phyloP scores from a whole-genome alignment of 345 rosid genomes.

The Gossypium australe region DNA sequence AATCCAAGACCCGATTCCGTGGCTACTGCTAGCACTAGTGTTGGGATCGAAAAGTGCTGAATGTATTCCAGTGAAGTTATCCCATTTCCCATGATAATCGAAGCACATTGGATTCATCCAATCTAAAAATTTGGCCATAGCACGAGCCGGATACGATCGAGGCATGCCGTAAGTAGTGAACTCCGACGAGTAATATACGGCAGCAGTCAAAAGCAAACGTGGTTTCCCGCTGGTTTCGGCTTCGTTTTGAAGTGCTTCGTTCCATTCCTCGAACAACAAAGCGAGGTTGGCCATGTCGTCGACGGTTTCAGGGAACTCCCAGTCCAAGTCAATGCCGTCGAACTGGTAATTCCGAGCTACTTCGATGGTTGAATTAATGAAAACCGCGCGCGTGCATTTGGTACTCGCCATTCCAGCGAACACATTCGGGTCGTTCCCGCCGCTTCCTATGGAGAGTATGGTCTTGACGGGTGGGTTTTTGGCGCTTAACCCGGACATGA shows the following conservation, averaged over 20 bases:
- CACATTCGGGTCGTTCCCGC: neutral
- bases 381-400: slow-evolving; percentile 18
- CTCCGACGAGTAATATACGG: slow-evolving; percentile 31
- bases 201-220: slow-evolving; percentile 35
- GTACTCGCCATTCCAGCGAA: slow-evolving; percentile 28
- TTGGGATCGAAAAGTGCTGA: slow-evolving; percentile 27
- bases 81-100: slow-evolving; percentile 43
- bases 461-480: slow-evolving; percentile 26
- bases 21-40: slow-evolving; percentile 23
- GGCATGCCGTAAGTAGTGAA: neutral
- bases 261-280: slow-evolving; percentile 21
- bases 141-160: slow-evolving; percentile 25
- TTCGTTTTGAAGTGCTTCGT: slow-evolving; percentile 22
- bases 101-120: slow-evolving; percentile 43
- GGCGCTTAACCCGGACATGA: neutral
- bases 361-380: slow-evolving; percentile 34
- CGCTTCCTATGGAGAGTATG: slow-evolving; percentile 42
- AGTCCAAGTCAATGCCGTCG: slow-evolving; percentile 44
- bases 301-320: slow-evolving; percentile 37
- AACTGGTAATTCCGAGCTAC: slow-evolving; percentile 30
- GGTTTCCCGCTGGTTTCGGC: neutral
- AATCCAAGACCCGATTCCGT: slow-evolving; percentile 37
- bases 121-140: slow-evolving; percentile 24
- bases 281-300: slow-evolving; percentile 28
- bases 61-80: slow-evolving; percentile 31